Conservation (phyloP, 2,329 filamentous ascomycete species). For the Talaromyces sp. region DNA sequence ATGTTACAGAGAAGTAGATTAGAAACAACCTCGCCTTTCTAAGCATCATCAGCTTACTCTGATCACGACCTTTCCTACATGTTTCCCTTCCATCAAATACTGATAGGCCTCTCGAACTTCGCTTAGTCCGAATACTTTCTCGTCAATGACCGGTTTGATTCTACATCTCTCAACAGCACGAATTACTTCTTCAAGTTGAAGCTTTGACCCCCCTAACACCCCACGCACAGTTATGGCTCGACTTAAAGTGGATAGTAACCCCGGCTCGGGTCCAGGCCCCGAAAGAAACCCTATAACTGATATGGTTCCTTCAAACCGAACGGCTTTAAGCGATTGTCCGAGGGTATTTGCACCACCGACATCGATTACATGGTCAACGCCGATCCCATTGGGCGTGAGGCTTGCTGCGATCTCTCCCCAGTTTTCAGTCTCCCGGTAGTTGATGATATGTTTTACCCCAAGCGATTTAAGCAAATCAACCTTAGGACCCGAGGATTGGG, state of each 20-base stretch:
- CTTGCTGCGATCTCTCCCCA: conserved; percentile 57
- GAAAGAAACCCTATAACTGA: conserved; percentile 43
- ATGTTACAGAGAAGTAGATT: too few relatives aligned
- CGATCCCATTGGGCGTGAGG: conserved; percentile 41
- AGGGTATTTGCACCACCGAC: conserved; percentile 52
- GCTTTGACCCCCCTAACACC: conserved; percentile 51
- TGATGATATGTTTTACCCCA: conserved; percentile 55
- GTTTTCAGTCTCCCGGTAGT: conserved; percentile 51
- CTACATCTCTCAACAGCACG: conserved; percentile 54
- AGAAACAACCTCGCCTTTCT: background rate
- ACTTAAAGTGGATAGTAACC: conserved; percentile 45
- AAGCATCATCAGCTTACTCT: conserved; percentile 14
- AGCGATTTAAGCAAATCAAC: conserved; percentile 47
- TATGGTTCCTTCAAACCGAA: conserved; percentile 51
- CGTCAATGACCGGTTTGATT: conserved; percentile 56
- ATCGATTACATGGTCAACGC: conserved; percentile 60
- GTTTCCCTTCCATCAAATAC: conserved; percentile 39
- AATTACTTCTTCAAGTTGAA: conserved; percentile 56
- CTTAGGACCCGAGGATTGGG: conserved; percentile 44
- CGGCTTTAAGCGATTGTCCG: conserved; percentile 53
- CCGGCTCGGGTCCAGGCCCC: conserved; percentile 43
- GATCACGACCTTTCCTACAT: conserved; percentile 49
- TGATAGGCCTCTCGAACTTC: conserved; percentile 51
- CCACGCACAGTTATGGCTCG: conserved; percentile 48
- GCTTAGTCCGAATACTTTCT: conserved; percentile 51